Base-by-base conservation (phyloP, 805 yeast species). In the Wickerhamiella bombiphila region DNA sequence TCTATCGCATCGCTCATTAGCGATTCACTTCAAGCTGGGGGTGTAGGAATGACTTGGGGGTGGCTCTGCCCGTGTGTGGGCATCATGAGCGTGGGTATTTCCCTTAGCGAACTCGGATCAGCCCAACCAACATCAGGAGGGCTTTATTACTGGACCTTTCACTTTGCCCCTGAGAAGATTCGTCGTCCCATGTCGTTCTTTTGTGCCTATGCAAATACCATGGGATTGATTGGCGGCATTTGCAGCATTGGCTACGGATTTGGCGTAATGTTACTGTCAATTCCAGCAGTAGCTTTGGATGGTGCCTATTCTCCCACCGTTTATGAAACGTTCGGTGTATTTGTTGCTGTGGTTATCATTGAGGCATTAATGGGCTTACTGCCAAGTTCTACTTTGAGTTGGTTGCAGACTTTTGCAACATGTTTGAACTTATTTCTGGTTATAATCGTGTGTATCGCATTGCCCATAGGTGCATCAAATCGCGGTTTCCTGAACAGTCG, bases 101-200 rank as follows among this genome's bases (percentile, higher is more conserved):
- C 72, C 19, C 65, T 75, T 46, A 79, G 80, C 0, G 82, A 76
- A 51, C 61, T 76, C 22, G 68, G 78, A 9, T 64, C 72, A 18
- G 73, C 79, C 4, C 71, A 70, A 58, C 83, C 83, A 29, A 74
- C 79, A 5, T 64, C 76, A 8, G 71, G 79, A 20, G 82, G 82
- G 33, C 65, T 78, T 6, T 79, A 78, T 35, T 76, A 74, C 47
- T 79, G 81, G 74, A 70, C 79, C 2, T 70, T 65, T 54, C 67
- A 72, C 50, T 76, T 72, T 52, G 70, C 82, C 24, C 81, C 80
- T 2, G 68, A 64, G 38, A 44, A 48, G 3, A 46, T 60, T 29
- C 65, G 70, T 49, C 66, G 66, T 16, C 72, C 74, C 0, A 54
- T 74, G 18, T 70, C 76, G 29, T 76, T 66, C 47, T 51, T 76